Evolutionary conservation across 1,284 basidiomycete genomes (phyloP).

Genomic region (Hypsizygus ulmarius): DNA sequence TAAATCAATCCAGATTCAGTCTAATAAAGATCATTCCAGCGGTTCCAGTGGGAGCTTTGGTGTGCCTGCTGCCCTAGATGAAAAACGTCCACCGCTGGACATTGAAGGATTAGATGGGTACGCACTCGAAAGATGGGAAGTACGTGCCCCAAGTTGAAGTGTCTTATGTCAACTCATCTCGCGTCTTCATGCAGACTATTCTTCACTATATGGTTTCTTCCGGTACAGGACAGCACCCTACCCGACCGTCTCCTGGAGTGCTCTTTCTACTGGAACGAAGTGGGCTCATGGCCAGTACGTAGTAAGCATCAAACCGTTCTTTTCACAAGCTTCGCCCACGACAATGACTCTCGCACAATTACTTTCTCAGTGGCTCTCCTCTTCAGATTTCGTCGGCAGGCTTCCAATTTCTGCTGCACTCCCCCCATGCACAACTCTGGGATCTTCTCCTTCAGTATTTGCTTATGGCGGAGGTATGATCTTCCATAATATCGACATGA

Average conservation of each 20-base stretch:
- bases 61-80: slow-evolving; percentile 69
- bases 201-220: slow-evolving; percentile 99
- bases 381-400: slow-evolving; percentile 91
- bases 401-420: slow-evolving; percentile 95
- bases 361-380: slow-evolving; percentile 43
- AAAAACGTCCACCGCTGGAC: slow-evolving; percentile 51
- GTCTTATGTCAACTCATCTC: background rate
- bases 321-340: background rate
- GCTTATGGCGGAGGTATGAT: slow-evolving; percentile 70
- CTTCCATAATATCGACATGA: background rate
- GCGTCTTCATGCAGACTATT: slow-evolving; percentile 63
- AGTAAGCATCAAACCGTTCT: slow-evolving; percentile 40
- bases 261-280: slow-evolving; percentile 81
- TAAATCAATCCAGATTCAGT: slow-evolving; percentile 2
- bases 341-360: background rate
- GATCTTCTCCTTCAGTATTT: slow-evolving; percentile 91
- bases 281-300: slow-evolving; percentile 76
- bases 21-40: slow-evolving; percentile 40
- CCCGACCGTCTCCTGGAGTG: slow-evolving; percentile 79
- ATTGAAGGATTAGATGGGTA: slow-evolving; percentile 78
- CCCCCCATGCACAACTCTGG: slow-evolving; percentile 98
- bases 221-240: slow-evolving; percentile 63
- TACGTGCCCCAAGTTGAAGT: slow-evolving; percentile 32
- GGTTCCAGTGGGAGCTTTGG: slow-evolving; percentile 93
- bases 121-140: slow-evolving; percentile 95